phyloP scores from a whole-genome alignment of 2,329 filamentous ascomycete genomes.

The Fusarium secorum region DNA sequence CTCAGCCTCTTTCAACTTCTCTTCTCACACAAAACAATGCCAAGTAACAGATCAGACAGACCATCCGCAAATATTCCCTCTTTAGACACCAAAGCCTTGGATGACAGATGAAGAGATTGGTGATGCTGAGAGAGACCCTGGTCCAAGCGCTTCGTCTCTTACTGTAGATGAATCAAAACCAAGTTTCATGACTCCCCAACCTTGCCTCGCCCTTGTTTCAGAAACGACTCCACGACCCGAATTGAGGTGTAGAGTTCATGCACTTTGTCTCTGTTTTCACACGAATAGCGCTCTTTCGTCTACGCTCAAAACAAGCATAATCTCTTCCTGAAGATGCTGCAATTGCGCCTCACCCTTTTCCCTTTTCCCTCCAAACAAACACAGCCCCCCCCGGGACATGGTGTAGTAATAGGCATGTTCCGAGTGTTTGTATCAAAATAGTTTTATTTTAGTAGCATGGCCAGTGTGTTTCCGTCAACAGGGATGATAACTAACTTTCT shows the following conservation, averaged over 20 bases:
- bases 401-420: background rate
- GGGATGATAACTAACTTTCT: background rate
- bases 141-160: slow-evolving; percentile 33
- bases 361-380: slow-evolving; percentile 21
- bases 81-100: background rate
- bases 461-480: slow-evolving; percentile 12
- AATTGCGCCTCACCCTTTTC: slow-evolving; percentile 9
- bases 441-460: slow-evolving; percentile 6
- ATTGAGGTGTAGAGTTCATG: slow-evolving; percentile 15
- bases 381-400: background rate
- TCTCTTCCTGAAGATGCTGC: slow-evolving; percentile 33
- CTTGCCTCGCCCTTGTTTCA: slow-evolving; percentile 29
- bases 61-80: background rate
- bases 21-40: background rate
- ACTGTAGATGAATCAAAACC: slow-evolving; percentile 26
- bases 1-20: background rate
- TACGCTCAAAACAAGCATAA: slow-evolving; percentile 24
- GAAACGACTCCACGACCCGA: slow-evolving; percentile 10
- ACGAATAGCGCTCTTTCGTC: slow-evolving; percentile 1
- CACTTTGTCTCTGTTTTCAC: background rate
- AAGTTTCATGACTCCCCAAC: slow-evolving; percentile 24
- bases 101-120: background rate
- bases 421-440: slow-evolving; percentile 4
- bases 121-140: slow-evolving; percentile 4
- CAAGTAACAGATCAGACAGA: slow-evolving; percentile 2